phyloP scores from a whole-genome alignment of 768 basidiomycete genomes.

The Leccinum disarticulatum region DNA sequence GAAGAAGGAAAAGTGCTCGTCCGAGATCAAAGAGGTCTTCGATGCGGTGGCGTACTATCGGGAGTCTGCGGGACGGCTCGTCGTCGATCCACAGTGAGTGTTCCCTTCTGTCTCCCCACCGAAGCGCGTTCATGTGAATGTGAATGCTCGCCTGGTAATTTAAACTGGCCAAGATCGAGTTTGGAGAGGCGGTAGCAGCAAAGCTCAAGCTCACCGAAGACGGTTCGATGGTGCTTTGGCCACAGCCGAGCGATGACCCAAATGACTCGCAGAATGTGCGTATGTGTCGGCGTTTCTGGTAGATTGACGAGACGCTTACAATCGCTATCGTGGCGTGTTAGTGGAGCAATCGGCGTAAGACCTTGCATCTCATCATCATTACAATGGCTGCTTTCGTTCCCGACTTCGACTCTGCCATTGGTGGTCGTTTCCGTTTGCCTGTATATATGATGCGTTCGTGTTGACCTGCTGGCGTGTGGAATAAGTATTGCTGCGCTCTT shows the following conservation, averaged over 20 bases:
- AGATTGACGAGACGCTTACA: background rate
- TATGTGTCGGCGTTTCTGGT: background rate
- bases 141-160: background rate
- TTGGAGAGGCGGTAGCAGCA: constrained; percentile 46
- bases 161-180: constrained; percentile 50
- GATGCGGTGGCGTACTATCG: constrained; percentile 49
- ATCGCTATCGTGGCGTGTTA: constrained; percentile 12
- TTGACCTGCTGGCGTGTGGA: background rate
- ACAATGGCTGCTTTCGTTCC: constrained; percentile 54
- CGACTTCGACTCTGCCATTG: constrained; percentile 51
- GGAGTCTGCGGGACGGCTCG: constrained; percentile 53
- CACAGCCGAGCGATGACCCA: constrained; percentile 50
- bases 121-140: background rate
- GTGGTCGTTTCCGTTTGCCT: constrained; percentile 2
- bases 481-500: constrained; percentile 53
- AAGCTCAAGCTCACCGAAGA: constrained; percentile 46
- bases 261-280: constrained; percentile 56
- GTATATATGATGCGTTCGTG: background rate
- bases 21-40: constrained; percentile 16
- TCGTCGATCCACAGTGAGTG: constrained; percentile 60
- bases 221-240: constrained; percentile 53
- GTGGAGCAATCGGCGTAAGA: constrained; percentile 48
- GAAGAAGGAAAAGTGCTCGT: background rate
- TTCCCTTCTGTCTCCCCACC: background rate
- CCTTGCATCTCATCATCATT: constrained; percentile 46